Percentiles rank a stretch among this genome's conserved stretches.
These are phyloP conservation scores for Mortierella sp. DNA, from an alignment of 371 early-diverging fungal genomes.

Conservation along the genomic window DNA sequence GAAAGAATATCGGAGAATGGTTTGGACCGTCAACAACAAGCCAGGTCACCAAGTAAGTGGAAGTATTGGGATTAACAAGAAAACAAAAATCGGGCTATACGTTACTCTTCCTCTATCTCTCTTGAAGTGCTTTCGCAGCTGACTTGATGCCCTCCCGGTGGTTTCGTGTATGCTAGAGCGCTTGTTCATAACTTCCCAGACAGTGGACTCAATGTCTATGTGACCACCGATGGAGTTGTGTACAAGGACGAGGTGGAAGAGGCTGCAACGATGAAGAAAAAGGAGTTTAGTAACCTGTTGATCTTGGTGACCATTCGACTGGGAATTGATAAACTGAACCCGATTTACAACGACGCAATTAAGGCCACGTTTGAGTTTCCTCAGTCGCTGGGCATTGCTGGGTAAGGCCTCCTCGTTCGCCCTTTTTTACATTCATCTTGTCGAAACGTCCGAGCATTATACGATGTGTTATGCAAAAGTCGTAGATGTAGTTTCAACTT, in stretches of 20 bases:
- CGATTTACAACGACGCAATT: slow-evolving; percentile 81
- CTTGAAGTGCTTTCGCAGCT: too few relatives aligned
- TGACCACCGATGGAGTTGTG: slow-evolving; percentile 80
- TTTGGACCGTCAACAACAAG: slow-evolving; percentile 95
- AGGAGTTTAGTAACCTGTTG: slow-evolving; percentile 71
- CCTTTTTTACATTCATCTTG: background rate
- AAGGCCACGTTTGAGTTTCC: slow-evolving; percentile 83
- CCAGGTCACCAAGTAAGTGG: slow-evolving; percentile 87
- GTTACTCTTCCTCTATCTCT: too few relatives aligned
- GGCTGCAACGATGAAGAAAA: slow-evolving; percentile 22
- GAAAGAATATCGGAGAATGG: slow-evolving; percentile 96
- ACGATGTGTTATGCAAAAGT: too few relatives aligned
- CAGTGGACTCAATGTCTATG: slow-evolving; percentile 72
- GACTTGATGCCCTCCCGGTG: too few relatives aligned
- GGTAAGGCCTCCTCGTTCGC: slow-evolving; percentile 62
- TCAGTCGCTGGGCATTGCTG: slow-evolving; percentile 90
- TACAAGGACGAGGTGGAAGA: slow-evolving; percentile 66
- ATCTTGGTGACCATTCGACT: slow-evolving; percentile 89
- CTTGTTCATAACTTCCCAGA: slow-evolving; percentile 73
- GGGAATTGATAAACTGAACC: slow-evolving; percentile 89
- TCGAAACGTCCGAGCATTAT: too few relatives aligned
- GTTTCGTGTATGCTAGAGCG: too few relatives aligned
- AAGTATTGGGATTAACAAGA: too few relatives aligned
- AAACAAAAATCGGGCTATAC: too few relatives aligned
- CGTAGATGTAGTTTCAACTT: too few relatives aligned